phyloP scores from a whole-genome alignment of 768 basidiomycete genomes.

The Infundibulicybe gibba region DNA sequence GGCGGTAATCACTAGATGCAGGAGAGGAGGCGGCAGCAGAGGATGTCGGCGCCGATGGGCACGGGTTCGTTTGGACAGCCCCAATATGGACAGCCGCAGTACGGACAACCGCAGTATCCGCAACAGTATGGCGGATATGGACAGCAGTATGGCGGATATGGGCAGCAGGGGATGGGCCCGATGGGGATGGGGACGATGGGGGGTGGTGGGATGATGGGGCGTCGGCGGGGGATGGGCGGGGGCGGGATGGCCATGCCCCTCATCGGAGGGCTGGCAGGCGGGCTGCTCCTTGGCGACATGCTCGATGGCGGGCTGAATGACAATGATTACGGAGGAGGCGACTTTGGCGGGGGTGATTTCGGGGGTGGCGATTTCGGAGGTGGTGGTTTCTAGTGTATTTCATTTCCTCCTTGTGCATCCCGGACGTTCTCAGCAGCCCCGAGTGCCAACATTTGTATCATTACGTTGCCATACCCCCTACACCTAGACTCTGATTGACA shows the following conservation, averaged over 20 bases:
- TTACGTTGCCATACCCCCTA: too few relatives aligned
- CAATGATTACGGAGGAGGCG: constrained; percentile 16
- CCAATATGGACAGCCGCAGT: not conserved
- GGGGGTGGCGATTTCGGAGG: constrained; percentile 23
- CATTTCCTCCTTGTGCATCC: too few relatives aligned
- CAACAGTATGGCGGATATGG: constrained; percentile 20
- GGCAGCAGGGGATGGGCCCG: constrained; percentile 8
- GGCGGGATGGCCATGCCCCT: constrained; percentile 36
- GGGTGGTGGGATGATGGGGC: not conserved
- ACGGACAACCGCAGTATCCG: constrained; percentile 13
- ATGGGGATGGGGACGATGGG: constrained; percentile 5
- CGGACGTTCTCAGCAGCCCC: too few relatives aligned
- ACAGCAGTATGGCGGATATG: constrained; percentile 16
- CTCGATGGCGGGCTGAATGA: constrained; percentile 35
- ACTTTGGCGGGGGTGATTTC: constrained; percentile 15
- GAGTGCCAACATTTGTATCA: too few relatives aligned
- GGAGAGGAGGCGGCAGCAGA: too few relatives aligned
- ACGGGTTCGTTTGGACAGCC: not conserved
- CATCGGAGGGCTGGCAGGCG: constrained; percentile 45
- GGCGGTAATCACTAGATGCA: too few relatives aligned
- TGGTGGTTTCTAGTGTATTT: constrained; percentile 21
- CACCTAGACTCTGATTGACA: too few relatives aligned
- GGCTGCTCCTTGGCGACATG: constrained; percentile 43
- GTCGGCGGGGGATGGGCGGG: constrained; percentile 20
- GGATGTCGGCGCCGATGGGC: too few relatives aligned